Conservation (phyloP, 148 eudicot species). For the Cornus controversa region DNA sequence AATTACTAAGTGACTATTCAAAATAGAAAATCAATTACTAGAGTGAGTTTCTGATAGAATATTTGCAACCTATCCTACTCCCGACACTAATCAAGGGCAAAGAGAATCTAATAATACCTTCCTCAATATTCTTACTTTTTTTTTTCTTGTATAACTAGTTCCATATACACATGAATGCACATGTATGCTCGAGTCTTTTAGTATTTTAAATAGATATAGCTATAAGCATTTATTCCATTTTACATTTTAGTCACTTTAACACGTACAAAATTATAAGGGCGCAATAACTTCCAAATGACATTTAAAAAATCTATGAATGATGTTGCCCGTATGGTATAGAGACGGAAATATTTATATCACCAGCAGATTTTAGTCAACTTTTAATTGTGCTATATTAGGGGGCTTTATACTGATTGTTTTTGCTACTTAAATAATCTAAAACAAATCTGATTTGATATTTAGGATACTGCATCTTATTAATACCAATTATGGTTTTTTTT, state of each 20-base stretch:
- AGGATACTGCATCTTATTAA: slow-evolving; percentile 7
- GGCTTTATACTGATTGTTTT: neutral
- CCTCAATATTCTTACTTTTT: too few relatives aligned
- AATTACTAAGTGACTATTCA: too few relatives aligned
- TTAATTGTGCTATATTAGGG: neutral
- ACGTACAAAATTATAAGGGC: neutral
- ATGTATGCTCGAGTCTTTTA: neutral
- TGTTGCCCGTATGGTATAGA: neutral
- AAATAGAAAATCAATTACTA: too few relatives aligned
- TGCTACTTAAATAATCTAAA: neutral
- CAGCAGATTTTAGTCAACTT: too few relatives aligned
- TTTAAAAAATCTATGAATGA: neutral
- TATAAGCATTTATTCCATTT: neutral
- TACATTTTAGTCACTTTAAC: neutral
- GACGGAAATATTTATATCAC: too few relatives aligned
- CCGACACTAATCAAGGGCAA: neutral
- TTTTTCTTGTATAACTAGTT: neutral
- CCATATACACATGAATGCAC: neutral
- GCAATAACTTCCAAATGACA: neutral
- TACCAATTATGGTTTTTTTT: neutral
- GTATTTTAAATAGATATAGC: neutral
- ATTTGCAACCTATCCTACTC: neutral
- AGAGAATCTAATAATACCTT: neutral
- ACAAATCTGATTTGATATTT: neutral
- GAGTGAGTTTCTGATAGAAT: too few relatives aligned